Evolutionary conservation across 805 yeast genomes (phyloP), one percentile per base, ranked within the genome.

Genomic region (Hyphopichia homilentoma): DNA sequence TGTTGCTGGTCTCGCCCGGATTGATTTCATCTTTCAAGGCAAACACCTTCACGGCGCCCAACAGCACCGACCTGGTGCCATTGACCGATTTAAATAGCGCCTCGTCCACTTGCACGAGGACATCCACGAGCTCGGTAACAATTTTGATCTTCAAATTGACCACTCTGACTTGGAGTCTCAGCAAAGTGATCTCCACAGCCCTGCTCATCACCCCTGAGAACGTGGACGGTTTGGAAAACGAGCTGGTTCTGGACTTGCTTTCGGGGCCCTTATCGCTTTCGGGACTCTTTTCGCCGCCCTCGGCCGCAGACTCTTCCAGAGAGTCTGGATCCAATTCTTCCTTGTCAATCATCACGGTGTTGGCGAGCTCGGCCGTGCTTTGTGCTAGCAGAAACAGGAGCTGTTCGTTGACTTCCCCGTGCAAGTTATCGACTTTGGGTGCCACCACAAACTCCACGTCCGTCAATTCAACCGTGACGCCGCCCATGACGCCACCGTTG

Each of bases 291-390:
- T 32, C 12, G n/a, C 14, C 7, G 25, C 9, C 7, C 12, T 19
- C 4, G 16, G 27, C 25, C 19, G 21, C 16, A 11, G 41, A 33
- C 9, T 33, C 32, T 14, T 30, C 44, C 2, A 21, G 30, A 13
- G 35, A 25, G 29, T 32, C 38, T 12, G 18, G 22, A 27, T 30
- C 44, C 9, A 32, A 41, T 20, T 36, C 42, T 21, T 45, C 45
- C 12, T 57, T 57, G 19, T 58, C 54, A 28, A 75, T 51, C 51
- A 72, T 63, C 15, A 76, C 64, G 28, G 80, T 75, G 40, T 70
- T 73, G 3, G 93, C 87, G 34, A 87, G 64, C 44, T 82, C 86
- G 15, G 81, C 79, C 0, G 90, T 80, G 36, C 93, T 82, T 45
- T 79, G 82, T 0, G 84, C 79, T 35, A 84, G 54, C 35, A 79